A percentile compares a stretch with the other conserved stretches of the same genome.
These are phyloP conservation scores for Zymoseptoria tritici DNA, from an alignment of 2,329 filamentous ascomycete species.

Conservation along the genomic window DNA sequence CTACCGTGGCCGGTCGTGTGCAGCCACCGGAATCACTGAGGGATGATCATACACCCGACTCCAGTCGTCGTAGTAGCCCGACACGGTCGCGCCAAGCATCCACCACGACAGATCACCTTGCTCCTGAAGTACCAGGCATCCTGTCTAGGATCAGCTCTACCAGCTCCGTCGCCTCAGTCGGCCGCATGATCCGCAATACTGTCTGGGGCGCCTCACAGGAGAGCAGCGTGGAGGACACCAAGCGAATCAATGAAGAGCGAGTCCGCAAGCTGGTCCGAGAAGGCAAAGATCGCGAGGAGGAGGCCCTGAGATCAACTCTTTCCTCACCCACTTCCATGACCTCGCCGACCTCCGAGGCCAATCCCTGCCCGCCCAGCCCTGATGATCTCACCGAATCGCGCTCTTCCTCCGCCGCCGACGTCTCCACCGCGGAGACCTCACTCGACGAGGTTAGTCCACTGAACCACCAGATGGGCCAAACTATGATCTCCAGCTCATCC, in stretches of 20 bases:
- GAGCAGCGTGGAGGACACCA: conserved; percentile 19
- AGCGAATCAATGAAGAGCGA: conserved; percentile 29
- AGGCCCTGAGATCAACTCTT: conserved; percentile 14
- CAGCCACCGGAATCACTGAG: conserved; percentile 43
- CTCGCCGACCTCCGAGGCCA: conserved; percentile 25
- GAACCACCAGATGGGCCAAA: conserved; percentile 20
- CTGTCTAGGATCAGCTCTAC: conserved; percentile 23
- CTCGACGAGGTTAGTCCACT: conserved; percentile 34
- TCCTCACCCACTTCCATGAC: conserved; percentile 4
- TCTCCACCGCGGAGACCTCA: conserved; percentile 23
- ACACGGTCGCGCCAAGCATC: conserved; percentile 15
- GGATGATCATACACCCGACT: conserved; percentile 20
- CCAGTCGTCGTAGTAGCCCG: conserved; percentile 21
- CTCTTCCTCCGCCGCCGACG: conserved; percentile 17
- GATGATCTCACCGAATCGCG: conserved; percentile 31
- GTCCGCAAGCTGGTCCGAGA: conserved; percentile 29
- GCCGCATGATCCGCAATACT: conserved; percentile 1
- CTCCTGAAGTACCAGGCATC: conserved; percentile 10
- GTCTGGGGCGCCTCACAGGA: neutral
- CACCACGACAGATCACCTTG: conserved; percentile 17
- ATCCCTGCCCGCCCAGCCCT: conserved; percentile 41
- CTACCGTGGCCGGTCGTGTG: conserved; percentile 54
- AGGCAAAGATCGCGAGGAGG: conserved; percentile 26
- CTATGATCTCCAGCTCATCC: conserved; percentile 40
- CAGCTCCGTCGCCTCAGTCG: conserved; percentile 22